Evolutionary conservation across 345 rosid species (phyloP).

Genomic region (Ailanthus altissimus): DNA sequence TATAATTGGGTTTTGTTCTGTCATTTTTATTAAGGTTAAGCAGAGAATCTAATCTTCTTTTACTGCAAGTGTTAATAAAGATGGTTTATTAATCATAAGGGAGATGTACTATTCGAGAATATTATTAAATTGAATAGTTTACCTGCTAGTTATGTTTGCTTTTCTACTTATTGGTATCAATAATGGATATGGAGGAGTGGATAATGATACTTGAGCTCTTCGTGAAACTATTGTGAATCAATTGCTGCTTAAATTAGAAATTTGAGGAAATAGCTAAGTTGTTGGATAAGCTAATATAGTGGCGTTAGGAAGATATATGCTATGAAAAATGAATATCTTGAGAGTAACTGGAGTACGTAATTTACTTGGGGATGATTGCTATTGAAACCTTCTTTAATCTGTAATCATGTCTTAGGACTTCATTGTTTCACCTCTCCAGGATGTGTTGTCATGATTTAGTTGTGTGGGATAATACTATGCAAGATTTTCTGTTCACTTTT

Average conservation of each 20-base stretch:
- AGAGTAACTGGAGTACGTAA: not conserved
- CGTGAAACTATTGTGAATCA: not conserved
- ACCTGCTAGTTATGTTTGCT: not conserved
- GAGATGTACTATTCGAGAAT: not conserved
- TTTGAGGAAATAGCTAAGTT: not conserved
- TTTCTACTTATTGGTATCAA: not conserved
- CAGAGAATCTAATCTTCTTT: not conserved
- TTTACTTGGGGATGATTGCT: not conserved
- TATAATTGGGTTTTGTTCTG: not conserved
- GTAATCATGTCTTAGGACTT: not conserved
- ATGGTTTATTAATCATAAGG: not conserved
- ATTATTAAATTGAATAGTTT: not conserved
- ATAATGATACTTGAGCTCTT: not conserved
- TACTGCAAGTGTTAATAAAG: not conserved
- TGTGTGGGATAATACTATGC: not conserved
- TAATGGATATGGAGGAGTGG: not conserved
- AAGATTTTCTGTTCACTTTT: slow-evolving; percentile 1
- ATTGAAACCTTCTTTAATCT: not conserved
- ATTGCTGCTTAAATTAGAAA: not conserved
- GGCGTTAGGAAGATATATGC: not conserved
- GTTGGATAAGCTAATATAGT: not conserved
- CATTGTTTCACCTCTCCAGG: not conserved
- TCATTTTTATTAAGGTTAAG: not conserved
- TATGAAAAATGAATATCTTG: not conserved
- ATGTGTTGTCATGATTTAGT: too few relatives aligned